Base-by-base conservation (phyloP, 2,329 filamentous ascomycete genomes). In the Cladosporium colombiae region DNA sequence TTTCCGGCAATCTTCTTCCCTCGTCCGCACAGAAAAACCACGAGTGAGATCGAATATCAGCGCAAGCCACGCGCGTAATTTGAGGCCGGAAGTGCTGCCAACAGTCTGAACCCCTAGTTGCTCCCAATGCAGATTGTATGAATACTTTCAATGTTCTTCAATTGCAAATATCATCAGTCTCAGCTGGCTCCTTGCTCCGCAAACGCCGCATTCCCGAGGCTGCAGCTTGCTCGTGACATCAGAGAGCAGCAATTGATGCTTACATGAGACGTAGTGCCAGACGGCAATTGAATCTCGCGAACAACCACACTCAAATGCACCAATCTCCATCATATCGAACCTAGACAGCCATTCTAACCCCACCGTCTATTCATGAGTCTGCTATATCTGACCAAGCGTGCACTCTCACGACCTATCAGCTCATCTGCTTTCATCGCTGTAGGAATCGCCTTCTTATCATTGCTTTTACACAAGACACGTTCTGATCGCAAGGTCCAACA, bases 361-460 rank as follows among this genome's bases (percentile, higher is more conserved):
- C 8, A 21, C 4, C n/a, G n/a, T 21, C 18, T n/a, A 29, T 55
- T 55, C 52, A 63, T 63, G 61, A 63, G 50, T 33, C 33, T 63
- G 50, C 61, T 56, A 50, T 56, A 56, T 10, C 25, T 63, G 8
- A 31, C 35, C 18, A 63, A 56, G 50, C 50, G 50, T 56, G 61
- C 61, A 13, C 25, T 63, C 21, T 56, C 61, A 55, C 50, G 61
- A 63, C 50, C 61, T 11, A 40, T 56, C 61, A 31, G 35, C 35
- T 46, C 50, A 37, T 31, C 61, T 55, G 31, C 46, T 14, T 46
- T 46, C 2, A 18, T 63, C 14, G 35, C 61, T 25, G 61, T 63
- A 63, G 61, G 61, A 63, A 11, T 44, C 25, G 49, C 61, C 50
- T 18, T 63, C 16, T 14, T 56, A n/a, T 23, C 37, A 14, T 16